Evolutionary conservation across 495 filamentous ascomycete species (phyloP).

Genomic region (Penicillium manginii): DNA sequence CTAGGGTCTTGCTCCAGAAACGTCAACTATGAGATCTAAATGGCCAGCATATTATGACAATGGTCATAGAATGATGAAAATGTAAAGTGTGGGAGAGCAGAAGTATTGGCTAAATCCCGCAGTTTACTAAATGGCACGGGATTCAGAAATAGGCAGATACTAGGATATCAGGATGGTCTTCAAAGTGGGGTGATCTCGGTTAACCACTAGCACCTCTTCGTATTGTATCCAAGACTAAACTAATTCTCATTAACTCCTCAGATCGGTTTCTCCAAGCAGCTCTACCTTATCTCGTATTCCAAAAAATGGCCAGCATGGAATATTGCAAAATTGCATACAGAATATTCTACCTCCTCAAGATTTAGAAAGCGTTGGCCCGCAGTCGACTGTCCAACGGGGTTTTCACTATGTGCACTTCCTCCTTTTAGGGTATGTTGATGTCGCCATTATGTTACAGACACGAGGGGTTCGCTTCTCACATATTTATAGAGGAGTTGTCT

Average conservation of each 20-base stretch:
- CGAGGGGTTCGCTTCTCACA: background rate
- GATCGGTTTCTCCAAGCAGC: no score
- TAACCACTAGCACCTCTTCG: background rate
- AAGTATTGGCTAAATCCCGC: no score
- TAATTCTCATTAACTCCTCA: no score
- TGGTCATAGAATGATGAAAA: no score
- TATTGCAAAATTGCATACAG: background rate
- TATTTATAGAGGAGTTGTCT: background rate
- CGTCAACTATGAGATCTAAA: no score
- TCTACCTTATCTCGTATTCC: no score
- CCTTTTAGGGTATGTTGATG: background rate
- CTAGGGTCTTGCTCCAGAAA: background rate
- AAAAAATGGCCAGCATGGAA: background rate
- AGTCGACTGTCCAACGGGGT: background rate
- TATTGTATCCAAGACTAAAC: background rate
- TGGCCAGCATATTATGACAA: no score
- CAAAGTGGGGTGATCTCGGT: background rate
- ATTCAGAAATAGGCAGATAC: background rate
- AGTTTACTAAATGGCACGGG: background rate
- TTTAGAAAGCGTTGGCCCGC: background rate
- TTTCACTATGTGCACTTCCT: background rate
- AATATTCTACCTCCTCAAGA: background rate
- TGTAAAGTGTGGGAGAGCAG: no score
- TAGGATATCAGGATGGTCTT: no score
- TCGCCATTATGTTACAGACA: background rate